These are phyloP conservation scores for Naegleria lovaniensis DNA, from an alignment of 208 protist species.

Conservation along the genomic window DNA sequence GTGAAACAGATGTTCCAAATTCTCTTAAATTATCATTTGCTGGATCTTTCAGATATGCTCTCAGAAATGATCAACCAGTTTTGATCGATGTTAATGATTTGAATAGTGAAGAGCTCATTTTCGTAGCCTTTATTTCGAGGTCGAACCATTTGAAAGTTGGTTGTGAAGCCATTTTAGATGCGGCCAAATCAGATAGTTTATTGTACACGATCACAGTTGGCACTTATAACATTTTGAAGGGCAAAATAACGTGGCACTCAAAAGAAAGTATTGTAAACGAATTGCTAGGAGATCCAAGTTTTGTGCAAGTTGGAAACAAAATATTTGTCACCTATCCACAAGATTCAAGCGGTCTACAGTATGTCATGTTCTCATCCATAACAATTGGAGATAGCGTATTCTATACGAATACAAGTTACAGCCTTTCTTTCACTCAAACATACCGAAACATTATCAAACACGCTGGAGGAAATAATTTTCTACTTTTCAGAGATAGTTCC, in stretches of 20 bases:
- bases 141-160: background rate
- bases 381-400: background rate
- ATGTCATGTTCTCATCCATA: background rate
- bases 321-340: background rate
- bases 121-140: background rate
- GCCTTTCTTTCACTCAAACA: background rate
- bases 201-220: background rate
- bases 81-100: background rate
- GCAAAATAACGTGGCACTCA: background rate
- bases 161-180: background rate
- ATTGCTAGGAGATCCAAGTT: background rate
- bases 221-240: background rate
- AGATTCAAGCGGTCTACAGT: background rate
- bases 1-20: too few species aligned
- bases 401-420: background rate
- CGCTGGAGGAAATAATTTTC: background rate
- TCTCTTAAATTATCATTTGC: background rate
- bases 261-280: background rate
- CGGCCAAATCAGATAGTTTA: background rate
- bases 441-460: background rate
- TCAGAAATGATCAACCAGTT: background rate
- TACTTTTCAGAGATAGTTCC: background rate
- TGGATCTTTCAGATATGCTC: background rate
- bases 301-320: background rate
- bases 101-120: background rate